These are phyloP conservation scores for Aspergillus pseudoviridinutans DNA, from an alignment of 2,329 filamentous ascomycete genomes.

Conservation along the genomic window DNA sequence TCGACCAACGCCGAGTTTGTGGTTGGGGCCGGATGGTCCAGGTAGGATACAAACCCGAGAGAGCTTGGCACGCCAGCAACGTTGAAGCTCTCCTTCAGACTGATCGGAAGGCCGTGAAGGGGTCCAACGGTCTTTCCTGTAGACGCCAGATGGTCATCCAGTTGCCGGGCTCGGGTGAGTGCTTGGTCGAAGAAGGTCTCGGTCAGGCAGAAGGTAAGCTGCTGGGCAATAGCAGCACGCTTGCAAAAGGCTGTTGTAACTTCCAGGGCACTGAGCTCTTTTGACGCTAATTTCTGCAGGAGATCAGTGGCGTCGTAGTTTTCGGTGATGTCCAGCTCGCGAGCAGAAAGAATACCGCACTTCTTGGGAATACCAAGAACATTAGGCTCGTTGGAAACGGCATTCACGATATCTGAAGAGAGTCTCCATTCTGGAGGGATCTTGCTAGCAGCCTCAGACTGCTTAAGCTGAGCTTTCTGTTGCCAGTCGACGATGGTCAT, in stretches of 20 bases:
- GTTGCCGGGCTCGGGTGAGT: slow-evolving; percentile 42
- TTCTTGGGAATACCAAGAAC: slow-evolving; percentile 3
- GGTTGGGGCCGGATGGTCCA: slow-evolving; percentile 52
- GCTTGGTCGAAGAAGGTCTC: slow-evolving; percentile 53
- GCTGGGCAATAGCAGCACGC: slow-evolving; percentile 37
- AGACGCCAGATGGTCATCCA: slow-evolving; percentile 44
- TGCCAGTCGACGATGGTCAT: slow-evolving; percentile 5
- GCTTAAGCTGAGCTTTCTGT: slow-evolving; percentile 7
- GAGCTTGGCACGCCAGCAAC: slow-evolving; percentile 51
- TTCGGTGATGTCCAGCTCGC: neutral
- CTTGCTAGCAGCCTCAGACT: slow-evolving; percentile 5
- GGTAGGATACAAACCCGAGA: slow-evolving; percentile 57
- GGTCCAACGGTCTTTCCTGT: slow-evolving; percentile 50
- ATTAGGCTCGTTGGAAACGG: neutral
- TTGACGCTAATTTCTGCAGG: slow-evolving; percentile 27
- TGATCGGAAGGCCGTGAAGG: slow-evolving; percentile 60
- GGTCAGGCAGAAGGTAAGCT: slow-evolving; percentile 47
- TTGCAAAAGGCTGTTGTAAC: slow-evolving; percentile 45
- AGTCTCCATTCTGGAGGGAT: slow-evolving; percentile 9
- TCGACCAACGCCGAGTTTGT: slow-evolving; percentile 54
- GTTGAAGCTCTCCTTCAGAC: slow-evolving; percentile 47
- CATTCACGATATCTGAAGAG: neutral
- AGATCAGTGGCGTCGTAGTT: neutral
- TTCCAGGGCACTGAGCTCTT: slow-evolving; percentile 37
- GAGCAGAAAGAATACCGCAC: neutral